Evolutionary conservation across 352 stramenopile genomes (phyloP).

Genomic region (Globisporangium irregulare): DNA sequence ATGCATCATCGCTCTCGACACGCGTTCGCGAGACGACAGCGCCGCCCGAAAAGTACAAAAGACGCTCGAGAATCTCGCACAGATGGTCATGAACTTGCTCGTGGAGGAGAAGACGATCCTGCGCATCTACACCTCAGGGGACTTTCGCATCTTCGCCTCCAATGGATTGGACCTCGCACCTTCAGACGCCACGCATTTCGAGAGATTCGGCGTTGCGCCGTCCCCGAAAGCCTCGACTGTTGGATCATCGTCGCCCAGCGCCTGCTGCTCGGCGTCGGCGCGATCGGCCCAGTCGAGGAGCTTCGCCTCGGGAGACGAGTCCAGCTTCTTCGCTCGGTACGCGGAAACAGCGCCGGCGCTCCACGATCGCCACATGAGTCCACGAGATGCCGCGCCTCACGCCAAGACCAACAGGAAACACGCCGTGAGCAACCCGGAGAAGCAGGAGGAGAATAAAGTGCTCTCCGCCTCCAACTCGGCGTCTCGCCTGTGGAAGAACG

Average conservation of each 20-base stretch:
- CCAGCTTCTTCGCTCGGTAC: constrained; percentile 14
- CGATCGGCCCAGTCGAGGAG: constrained; percentile 10
- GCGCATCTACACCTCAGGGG: constrained; percentile 54
- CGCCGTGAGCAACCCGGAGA: constrained; percentile 15
- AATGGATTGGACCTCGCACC: constrained; percentile 28
- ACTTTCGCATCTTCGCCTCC: constrained; percentile 61
- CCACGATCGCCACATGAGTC: not conserved
- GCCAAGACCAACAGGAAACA: constrained; percentile 7
- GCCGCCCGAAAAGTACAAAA: constrained; percentile 46
- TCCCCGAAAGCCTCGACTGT: constrained; percentile 8
- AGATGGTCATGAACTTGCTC: constrained; percentile 61
- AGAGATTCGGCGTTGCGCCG: constrained; percentile 35
- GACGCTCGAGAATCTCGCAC: constrained; percentile 56
- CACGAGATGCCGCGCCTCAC: not conserved
- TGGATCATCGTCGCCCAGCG: not conserved
- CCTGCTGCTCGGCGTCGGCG: not conserved
- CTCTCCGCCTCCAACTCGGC: not conserved
- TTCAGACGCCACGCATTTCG: constrained; percentile 21
- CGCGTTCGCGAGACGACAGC: constrained; percentile 31
- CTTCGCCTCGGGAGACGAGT: constrained; percentile 5
- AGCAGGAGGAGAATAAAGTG: constrained; percentile 2
- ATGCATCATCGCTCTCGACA: constrained; percentile 64
- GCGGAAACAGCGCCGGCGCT: not conserved
- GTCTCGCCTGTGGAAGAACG: constrained; percentile 16
- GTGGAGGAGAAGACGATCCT: constrained; percentile 54